Base-by-base conservation (phyloP, 2,329 filamentous ascomycete species). In the Penicillium sp. region DNA sequence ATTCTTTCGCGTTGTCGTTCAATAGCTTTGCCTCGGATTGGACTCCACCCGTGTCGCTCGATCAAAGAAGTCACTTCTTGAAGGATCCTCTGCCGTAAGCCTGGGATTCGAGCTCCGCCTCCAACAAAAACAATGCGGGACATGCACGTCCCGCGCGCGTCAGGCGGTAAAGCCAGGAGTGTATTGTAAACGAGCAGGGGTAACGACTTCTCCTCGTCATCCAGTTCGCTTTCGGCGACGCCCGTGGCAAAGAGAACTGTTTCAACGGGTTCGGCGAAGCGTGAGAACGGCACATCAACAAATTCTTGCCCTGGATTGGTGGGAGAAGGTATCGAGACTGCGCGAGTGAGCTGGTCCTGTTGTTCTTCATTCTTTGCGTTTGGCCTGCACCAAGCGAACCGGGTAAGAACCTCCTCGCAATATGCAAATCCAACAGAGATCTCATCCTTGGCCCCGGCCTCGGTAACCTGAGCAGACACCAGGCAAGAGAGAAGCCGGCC, bases 91-190 rank as follows among this genome's bases (percentile, higher is more conserved):
- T 83, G 82, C 64, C 91, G 92, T 27, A 99, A 78, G 1, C 95
- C 95, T 0, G 93, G 84, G 9, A 97, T 87, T 27, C 84, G 84
- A 6, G 92, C 87, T 50, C 89, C 89, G 2, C 92, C 92, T 35
- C 95, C 95, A 0, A 89, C 89, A 69, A 99, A 90, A 16, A 96
- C 81, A 47, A 98, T 90, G 40, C 94, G 89, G 1, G 92, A 88
- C 87, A 97, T 95, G 74, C 94, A 97, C 4, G 89, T 78, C 1
- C 90, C 88, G 24, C 95, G 87, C 4, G 93, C 87, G 74, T 99
- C 95, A 4, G 94, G 78, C 0, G 92, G 90, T 1, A 97, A 81
- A 7, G 86, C 82, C 1, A 96, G 81, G 1, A 99, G 83, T 39
- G 87, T 84, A 54, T 85, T 84, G 75, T 96, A 96, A 2, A 96